phyloP scores from a whole-genome alignment of 148 eudicot genomes.

The Talinum fruticosum region DNA sequence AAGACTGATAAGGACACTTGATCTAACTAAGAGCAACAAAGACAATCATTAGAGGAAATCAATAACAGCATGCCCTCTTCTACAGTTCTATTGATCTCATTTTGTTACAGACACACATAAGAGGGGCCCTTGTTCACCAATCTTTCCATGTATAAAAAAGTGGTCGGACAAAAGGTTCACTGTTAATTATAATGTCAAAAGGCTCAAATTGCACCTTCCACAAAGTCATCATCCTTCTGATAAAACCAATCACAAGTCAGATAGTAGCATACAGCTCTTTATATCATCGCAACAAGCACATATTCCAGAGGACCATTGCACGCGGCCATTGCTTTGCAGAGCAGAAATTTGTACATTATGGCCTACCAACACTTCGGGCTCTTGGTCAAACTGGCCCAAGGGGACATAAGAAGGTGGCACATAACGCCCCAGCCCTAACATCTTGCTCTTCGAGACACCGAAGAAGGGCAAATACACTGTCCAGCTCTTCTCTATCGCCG shows the following conservation, averaged over 20 bases:
- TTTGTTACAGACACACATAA: too few species aligned
- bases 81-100: too few species aligned
- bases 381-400: slow-evolving; percentile 56
- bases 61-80: too few species aligned
- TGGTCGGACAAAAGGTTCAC: background rate
- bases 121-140: background rate
- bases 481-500: background rate
- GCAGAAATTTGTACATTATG: slow-evolving; percentile 25
- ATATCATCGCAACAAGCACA: slow-evolving; percentile 96
- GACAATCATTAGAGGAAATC: too few species aligned
- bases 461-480: background rate
- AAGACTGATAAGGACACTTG: too few species aligned
- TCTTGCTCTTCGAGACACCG: too few species aligned
- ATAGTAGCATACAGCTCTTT: slow-evolving; percentile 88
- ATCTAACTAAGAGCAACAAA: too few species aligned
- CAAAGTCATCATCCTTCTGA: slow-evolving; percentile 43
- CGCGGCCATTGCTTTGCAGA: slow-evolving; percentile 24
- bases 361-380: slow-evolving; percentile 28
- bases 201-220: slow-evolving; percentile 54
- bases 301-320: slow-evolving; percentile 91
- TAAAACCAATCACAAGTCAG: slow-evolving; percentile 67
- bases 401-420: slow-evolving; percentile 82
- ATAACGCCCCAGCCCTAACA: slow-evolving; percentile 55
- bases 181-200: slow-evolving; percentile 19
- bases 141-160: background rate